Percentiles rank a stretch among this genome's conserved stretches.
These are phyloP conservation scores for Trichophyton schoenleinii DNA, from an alignment of 2,329 filamentous ascomycete species.

Conservation along the genomic window DNA sequence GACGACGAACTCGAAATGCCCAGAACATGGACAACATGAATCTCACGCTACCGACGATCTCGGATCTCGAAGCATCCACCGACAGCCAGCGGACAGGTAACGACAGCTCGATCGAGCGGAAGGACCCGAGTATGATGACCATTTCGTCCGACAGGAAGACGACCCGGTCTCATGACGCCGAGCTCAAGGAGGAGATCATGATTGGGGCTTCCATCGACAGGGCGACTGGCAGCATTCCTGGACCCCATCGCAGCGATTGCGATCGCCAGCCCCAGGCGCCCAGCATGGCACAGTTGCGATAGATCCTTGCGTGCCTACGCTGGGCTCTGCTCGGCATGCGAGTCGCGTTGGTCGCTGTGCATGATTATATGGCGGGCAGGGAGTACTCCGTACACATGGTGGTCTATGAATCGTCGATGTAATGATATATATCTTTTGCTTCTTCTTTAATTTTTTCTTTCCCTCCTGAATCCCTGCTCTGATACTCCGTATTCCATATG, in stretches of 20 bases:
- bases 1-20: neutral
- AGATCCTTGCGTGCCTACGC: neutral
- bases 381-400: neutral
- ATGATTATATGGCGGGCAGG: neutral
- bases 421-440: neutral
- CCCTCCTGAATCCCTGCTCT: too few relatives aligned
- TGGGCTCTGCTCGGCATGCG: neutral
- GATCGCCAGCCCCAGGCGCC: neutral
- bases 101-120: neutral
- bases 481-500: too few relatives aligned
- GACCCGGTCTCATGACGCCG: constrained; percentile 7
- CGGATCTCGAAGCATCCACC: neutral
- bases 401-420: neutral
- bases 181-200: constrained; percentile 8
- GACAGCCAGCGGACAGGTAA: neutral
- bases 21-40: neutral
- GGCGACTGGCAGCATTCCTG: neutral
- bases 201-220: neutral
- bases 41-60: neutral
- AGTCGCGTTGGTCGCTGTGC: neutral
- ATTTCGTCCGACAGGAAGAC: neutral
- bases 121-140: neutral
- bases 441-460: too few relatives aligned
- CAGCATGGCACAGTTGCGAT: neutral
- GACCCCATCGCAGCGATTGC: neutral